Conservation (phyloP, 2,329 filamentous ascomycete genomes). For the Xylariales sp. region DNA sequence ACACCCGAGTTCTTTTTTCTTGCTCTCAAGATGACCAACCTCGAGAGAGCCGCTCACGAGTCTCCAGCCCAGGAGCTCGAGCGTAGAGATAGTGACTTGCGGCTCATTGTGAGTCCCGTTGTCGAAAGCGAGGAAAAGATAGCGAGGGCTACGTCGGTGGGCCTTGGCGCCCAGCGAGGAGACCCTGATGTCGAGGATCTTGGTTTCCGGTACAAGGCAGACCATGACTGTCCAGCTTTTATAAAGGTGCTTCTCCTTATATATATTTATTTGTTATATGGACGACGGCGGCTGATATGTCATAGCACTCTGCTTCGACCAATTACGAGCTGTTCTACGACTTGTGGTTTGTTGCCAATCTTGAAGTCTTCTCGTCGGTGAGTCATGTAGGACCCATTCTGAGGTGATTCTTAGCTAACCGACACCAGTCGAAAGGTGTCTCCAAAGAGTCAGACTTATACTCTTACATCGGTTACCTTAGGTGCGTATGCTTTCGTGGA, state of each 20-base stretch:
- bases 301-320: conserved; percentile 3
- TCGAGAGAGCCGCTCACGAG: background rate
- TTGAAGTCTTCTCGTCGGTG: conserved; percentile 53
- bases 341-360: conserved; percentile 58
- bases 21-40: background rate
- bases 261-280: no score
- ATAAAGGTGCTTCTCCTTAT: background rate
- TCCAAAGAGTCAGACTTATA: conserved; percentile 13
- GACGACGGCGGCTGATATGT: no score
- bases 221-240: conserved; percentile 4
- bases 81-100: conserved; percentile 3
- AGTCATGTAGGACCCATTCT: conserved; percentile 12
- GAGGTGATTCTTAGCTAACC: no score
- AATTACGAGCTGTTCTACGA: conserved; percentile 45
- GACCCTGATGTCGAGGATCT: conserved; percentile 4
- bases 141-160: background rate
- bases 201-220: conserved; percentile 5
- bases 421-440: conserved; percentile 14
- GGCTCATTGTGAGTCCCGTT: conserved; percentile 1
- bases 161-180: background rate
- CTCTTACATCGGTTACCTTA: conserved; percentile 50
- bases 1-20: no score
- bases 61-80: background rate
- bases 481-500: no score
- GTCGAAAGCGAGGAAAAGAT: background rate